Conservation (phyloP, 2,329 filamentous ascomycete genomes). For the Endoconidiophora laricicola region DNA sequence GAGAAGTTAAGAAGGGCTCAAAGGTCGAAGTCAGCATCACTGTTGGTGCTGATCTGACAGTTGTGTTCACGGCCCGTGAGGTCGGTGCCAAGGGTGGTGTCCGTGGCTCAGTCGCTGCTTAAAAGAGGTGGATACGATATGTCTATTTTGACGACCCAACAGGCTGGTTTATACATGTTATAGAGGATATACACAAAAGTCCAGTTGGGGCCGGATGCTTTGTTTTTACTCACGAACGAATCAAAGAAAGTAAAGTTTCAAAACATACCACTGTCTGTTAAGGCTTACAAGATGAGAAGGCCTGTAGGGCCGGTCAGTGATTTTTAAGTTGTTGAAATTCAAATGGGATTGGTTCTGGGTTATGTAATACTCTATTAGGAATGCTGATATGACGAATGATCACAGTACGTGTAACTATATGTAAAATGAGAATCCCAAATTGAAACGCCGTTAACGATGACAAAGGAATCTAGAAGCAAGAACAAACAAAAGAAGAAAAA, state of each 20-base stretch:
- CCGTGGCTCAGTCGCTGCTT: constrained; percentile 36
- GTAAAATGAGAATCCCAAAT: background rate
- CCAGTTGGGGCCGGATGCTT: constrained; percentile 7
- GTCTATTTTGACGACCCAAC: constrained; percentile 1
- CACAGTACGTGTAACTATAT: background rate
- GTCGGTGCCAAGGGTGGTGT: constrained; percentile 78
- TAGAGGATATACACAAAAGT: constrained; percentile 13
- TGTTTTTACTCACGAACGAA: constrained; percentile 4
- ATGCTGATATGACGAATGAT: background rate
- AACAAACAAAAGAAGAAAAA: background rate
- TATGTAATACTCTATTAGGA: background rate
- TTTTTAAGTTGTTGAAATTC: background rate
- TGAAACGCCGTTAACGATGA: background rate
- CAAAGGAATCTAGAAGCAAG: background rate
- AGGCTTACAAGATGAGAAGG: background rate
- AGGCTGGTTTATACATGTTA: constrained; percentile 9
- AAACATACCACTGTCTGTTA: background rate
- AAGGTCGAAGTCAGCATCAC: constrained; percentile 93
- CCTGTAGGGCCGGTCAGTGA: too few species aligned
- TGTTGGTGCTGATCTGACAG: constrained; percentile 59
- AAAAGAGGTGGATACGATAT: constrained; percentile 5
- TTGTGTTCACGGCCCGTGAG: constrained; percentile 70
- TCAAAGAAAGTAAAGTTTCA: constrained; percentile 3
- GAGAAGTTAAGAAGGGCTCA: constrained; percentile 66
- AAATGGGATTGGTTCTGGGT: background rate